Conservation (phyloP, 164 flowering plant genomes). For the Sedum album region DNA sequence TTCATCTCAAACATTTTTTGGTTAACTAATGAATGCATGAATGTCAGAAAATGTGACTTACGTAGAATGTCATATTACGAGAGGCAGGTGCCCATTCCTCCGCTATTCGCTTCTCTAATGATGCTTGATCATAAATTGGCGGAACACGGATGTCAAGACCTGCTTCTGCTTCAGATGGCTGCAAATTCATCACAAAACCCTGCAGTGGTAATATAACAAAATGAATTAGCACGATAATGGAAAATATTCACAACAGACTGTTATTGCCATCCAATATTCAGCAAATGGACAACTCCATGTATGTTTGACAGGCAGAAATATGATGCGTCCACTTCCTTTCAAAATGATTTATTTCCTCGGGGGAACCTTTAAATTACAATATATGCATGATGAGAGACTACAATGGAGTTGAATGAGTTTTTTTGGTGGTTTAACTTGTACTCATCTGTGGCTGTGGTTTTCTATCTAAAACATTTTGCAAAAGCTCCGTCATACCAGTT, state of each 20-base stretch:
- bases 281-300: not conserved
- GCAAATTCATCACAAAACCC: conserved; percentile 99
- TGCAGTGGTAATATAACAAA: conserved; percentile 18
- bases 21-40: not conserved
- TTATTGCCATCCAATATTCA: not conserved
- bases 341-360: not conserved
- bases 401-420: not conserved
- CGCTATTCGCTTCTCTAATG: conserved; percentile 74
- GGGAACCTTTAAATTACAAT: not conserved
- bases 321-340: not conserved
- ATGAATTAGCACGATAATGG: not conserved
- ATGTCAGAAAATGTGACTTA: conserved; percentile 12
- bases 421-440: not conserved
- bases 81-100: conserved; percentile 99
- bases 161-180: conserved; percentile 97
- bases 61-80: conserved; percentile 92
- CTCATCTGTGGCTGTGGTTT: not conserved
- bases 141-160: conserved; percentile 92
- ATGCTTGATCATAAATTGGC: conserved; percentile 55
- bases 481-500: not conserved
- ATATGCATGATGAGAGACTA: not conserved
- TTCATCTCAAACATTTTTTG: not conserved
- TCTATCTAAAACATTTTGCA: not conserved
- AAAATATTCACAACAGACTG: not conserved
- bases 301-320: not conserved